phyloP scores from a whole-genome alignment of 2,329 filamentous ascomycete genomes.

The Periconia sp. region DNA sequence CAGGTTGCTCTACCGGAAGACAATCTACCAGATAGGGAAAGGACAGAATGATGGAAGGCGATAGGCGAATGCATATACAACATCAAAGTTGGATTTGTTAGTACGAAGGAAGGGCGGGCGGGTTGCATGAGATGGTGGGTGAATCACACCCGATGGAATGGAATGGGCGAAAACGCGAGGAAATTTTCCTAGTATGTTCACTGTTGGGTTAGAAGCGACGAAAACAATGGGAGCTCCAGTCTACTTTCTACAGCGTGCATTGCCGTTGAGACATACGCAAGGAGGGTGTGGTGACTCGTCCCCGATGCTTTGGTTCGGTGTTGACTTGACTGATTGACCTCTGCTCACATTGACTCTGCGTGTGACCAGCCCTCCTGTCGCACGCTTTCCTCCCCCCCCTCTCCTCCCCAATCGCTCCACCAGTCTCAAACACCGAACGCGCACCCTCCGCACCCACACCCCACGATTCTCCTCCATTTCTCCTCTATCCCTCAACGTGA shows the following conservation, averaged over 20 bases:
- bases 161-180: slow-evolving; percentile 1
- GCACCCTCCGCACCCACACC: not conserved
- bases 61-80: not conserved
- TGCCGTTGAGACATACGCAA: not conserved
- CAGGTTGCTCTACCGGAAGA: too few species aligned
- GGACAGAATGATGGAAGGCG: not conserved
- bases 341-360: not conserved
- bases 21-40: not conserved
- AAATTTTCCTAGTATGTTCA: not conserved
- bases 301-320: not conserved
- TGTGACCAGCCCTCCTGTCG: not conserved
- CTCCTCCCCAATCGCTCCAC: not conserved
- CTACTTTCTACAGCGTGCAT: not conserved
- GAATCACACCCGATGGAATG: slow-evolving; percentile 1
- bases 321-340: slow-evolving; percentile 1
- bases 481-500: not conserved
- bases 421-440: not conserved
- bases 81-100: not conserved
- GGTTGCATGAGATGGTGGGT: not conserved
- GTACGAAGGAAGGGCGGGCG: not conserved
- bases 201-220: slow-evolving; percentile 5
- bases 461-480: not conserved
- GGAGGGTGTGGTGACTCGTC: not conserved
- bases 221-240: slow-evolving; percentile 6
- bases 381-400: not conserved